Percentiles rank a stretch among this genome's conserved stretches.
These are phyloP conservation scores for Noccaea bulbosa DNA, from an alignment of 345 rosid species.

Conservation along the genomic window DNA sequence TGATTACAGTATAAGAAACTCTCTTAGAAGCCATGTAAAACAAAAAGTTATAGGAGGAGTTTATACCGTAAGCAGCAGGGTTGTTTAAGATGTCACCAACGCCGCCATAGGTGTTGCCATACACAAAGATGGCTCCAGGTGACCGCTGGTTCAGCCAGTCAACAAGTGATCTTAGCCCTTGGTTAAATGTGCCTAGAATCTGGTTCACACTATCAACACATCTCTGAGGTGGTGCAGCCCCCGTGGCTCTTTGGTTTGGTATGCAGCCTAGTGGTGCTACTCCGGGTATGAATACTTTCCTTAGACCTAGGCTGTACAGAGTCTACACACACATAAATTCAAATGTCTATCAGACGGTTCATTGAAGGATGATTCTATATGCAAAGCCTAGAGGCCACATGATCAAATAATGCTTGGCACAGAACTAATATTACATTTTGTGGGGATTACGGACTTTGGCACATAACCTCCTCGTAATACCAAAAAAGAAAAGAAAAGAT, in stretches of 20 bases:
- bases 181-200: conserved; percentile 68
- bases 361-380: neutral
- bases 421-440: too few species aligned
- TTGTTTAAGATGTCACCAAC: conserved; percentile 75
- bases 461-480: too few species aligned
- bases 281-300: conserved; percentile 68
- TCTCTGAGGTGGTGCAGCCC: conserved; percentile 54
- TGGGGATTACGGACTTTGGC: too few species aligned
- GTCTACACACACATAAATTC: conserved; percentile 45
- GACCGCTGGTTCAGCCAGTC: conserved; percentile 61
- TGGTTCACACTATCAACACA: conserved; percentile 75
- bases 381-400: too few species aligned
- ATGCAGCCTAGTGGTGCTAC: conserved; percentile 84
- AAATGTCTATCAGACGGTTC: conserved; percentile 8
- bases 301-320: conserved; percentile 67
- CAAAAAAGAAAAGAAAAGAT: neutral
- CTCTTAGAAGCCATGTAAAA: neutral
- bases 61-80: conserved; percentile 63
- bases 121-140: conserved; percentile 59
- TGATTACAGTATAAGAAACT: neutral
- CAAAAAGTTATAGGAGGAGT: neutral
- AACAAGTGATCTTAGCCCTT: conserved; percentile 65
- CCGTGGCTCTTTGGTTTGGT: conserved; percentile 66
- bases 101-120: conserved; percentile 61
- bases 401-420: too few species aligned